These are phyloP conservation scores for Rugonectria rugulosa DNA, from an alignment of 2,329 filamentous ascomycete genomes.

Conservation along the genomic window DNA sequence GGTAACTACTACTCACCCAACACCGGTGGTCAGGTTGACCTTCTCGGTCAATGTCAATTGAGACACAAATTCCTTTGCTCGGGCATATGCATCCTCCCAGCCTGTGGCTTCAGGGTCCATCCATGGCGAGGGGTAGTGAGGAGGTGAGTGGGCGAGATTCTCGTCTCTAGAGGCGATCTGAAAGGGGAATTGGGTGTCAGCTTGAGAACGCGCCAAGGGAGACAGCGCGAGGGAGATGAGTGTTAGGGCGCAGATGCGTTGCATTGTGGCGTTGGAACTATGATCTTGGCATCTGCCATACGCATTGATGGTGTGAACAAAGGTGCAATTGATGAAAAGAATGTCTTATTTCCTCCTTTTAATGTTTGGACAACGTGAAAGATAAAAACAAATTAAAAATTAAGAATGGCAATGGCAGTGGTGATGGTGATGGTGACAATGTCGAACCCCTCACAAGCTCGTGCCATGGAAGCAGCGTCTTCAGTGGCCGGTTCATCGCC, in stretches of 20 bases:
- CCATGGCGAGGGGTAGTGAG: constrained; percentile 89
- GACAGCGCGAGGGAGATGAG: constrained; percentile 19
- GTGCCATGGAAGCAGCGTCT: no score
- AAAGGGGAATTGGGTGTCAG: constrained; percentile 32
- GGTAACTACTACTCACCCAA: constrained; percentile 71
- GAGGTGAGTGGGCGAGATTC: constrained; percentile 54
- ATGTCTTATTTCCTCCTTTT: no score
- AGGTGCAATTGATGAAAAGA: background rate
- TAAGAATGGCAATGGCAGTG: no score
- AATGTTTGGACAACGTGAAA: no score
- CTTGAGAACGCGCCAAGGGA: constrained; percentile 16
- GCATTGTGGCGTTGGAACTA: constrained; percentile 26
- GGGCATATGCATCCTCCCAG: constrained; percentile 79
- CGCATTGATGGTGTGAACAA: no score
- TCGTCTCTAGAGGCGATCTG: constrained; percentile 30
- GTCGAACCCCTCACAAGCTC: no score
- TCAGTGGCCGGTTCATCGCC: no score
- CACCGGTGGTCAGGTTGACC: constrained; percentile 93
- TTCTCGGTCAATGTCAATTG: constrained; percentile 87
- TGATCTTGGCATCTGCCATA: background rate
- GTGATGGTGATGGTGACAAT: no score
- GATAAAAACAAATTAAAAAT: no score
- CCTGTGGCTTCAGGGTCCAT: constrained; percentile 73
- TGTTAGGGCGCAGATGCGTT: constrained; percentile 10
- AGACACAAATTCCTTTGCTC: constrained; percentile 81